A percentile compares a stretch with the other conserved stretches of the same genome.
phyloP scores from a whole-genome alignment of 2,329 filamentous ascomycete genomes.

The Cladosporium halotolerans region DNA sequence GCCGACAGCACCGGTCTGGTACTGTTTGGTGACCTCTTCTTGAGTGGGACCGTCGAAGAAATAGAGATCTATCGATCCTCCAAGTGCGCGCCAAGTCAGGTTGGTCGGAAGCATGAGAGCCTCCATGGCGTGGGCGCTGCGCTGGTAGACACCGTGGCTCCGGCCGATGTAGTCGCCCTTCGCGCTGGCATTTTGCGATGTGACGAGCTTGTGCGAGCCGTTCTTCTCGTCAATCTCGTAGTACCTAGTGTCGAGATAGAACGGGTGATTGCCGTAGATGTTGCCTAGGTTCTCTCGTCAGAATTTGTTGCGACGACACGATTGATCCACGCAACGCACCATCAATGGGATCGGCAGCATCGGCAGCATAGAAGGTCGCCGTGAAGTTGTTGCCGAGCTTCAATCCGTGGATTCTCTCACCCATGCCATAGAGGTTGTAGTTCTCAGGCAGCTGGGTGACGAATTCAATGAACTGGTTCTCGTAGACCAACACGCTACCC shows the following conservation, averaged over 20 bases:
- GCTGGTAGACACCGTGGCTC: conserved; percentile 70
- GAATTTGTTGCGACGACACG: too few relatives aligned
- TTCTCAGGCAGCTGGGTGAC: conserved; percentile 58
- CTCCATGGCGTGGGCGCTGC: conserved; percentile 73
- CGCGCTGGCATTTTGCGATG: conserved; percentile 47
- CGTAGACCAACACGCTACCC: conserved; percentile 61
- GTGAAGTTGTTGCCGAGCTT: conserved; percentile 68
- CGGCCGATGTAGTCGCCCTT: conserved; percentile 56
- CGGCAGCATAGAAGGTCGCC: conserved; percentile 61
- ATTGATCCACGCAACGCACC: background rate
- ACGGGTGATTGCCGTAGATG: conserved; percentile 69
- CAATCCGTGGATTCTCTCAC: conserved; percentile 65
- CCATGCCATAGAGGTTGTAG: conserved; percentile 68
- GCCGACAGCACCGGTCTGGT: conserved; percentile 60
- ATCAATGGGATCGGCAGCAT: conserved; percentile 59
- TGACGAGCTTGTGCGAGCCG: conserved; percentile 45
- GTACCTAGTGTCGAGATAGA: conserved; percentile 76
- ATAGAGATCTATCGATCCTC: conserved; percentile 72
- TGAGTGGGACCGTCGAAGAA: conserved; percentile 70
- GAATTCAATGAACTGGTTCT: conserved; percentile 74
- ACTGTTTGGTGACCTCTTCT: conserved; percentile 62
- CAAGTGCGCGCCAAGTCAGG: conserved; percentile 67
- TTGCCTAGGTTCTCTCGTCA: conserved; percentile 37
- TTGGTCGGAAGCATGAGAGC: conserved; percentile 57
- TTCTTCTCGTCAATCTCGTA: conserved; percentile 49